Percentiles rank a stretch among this genome's conserved stretches.
Conservation (phyloP, 805 yeast genomes). For the Kodamaea leandrae region DNA sequence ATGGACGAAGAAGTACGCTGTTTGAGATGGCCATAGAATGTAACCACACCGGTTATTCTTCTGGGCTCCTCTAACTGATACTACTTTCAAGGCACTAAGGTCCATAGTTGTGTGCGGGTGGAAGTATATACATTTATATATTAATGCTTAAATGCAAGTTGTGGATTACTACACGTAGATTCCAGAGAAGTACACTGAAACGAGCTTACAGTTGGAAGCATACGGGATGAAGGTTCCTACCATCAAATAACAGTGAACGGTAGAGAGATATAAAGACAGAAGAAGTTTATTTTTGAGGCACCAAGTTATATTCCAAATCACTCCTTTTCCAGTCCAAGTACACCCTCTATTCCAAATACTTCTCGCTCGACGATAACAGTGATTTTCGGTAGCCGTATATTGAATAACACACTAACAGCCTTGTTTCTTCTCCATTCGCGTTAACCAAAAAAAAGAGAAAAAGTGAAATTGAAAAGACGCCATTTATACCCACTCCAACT, state of each 20-base stretch:
- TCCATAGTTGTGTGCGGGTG: background rate
- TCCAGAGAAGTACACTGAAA: no score
- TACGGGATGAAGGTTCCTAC: no score
- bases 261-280: no score
- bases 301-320: no score
- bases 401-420: background rate
- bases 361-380: no score
- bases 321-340: no score
- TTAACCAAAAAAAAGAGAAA: constrained; percentile 2
- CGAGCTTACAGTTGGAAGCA: no score
- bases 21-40: constrained; percentile 37
- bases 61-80: background rate
- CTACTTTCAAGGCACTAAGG: background rate
- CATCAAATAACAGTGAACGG: no score
- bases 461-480: constrained; percentile 6
- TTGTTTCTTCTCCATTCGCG: constrained; percentile 1
- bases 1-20: constrained; percentile 98
- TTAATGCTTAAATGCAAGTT: background rate
- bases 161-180: background rate
- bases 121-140: background rate
- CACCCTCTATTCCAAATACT: no score
- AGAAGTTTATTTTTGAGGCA: no score
- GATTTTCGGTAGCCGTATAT: no score
- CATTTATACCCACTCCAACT: background rate
- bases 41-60: background rate